Base-by-base conservation (phyloP, 1,284 basidiomycete genomes). In the Mycosarcoma mackinlayi region DNA sequence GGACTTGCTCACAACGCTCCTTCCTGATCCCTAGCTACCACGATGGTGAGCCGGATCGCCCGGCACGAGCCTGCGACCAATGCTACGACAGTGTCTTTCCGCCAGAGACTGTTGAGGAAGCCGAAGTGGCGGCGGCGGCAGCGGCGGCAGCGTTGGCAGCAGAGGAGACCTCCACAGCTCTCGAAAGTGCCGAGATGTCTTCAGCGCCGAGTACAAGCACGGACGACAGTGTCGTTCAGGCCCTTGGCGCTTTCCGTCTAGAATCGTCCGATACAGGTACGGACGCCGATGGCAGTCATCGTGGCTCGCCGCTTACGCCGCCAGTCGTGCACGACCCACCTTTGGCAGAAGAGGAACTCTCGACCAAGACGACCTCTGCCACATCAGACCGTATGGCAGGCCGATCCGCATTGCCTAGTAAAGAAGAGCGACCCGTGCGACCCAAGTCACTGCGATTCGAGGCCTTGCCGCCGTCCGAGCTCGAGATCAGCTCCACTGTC, bases 31-130 rank as follows among this genome's bases (percentile, higher is more conserved):
- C 77, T 3, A 65, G 71, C 51, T 78, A 79, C 47, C 54, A 79
- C n/a, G 77, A 78, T 0, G 76, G 63, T 18, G 75, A 68, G 47
- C 72, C 62, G 27, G 71, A 77, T 64, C 90, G 90, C 79, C 85
- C 90, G 30, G 90, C 91, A 0, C 87, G 92, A 7, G 90, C 92
- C 3, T 94, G 92, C 80, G 89, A 92, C 63, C 87, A 88, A 3
- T 94, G 92, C 83, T 94, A 91, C 78, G 90, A 92, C 70, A 88
- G 89, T 13, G 89, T 92, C 13, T 94, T 94, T 90, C 3, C 77
- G 7, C 48, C 64, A 4, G 71, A 75, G 1, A 33, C 47, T 21
- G 46, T 37, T 1, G 68, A 72, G 13, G 62, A 71, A 24, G 46
- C 28, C 14, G 60, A 59, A 11, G 38, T 39, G 37, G 38, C 34